A percentile compares a stretch with the other conserved stretches of the same genome.
Evolutionary conservation across 2,329 filamentous ascomycete species (phyloP).

Genomic region (Penicillium sp.): DNA sequence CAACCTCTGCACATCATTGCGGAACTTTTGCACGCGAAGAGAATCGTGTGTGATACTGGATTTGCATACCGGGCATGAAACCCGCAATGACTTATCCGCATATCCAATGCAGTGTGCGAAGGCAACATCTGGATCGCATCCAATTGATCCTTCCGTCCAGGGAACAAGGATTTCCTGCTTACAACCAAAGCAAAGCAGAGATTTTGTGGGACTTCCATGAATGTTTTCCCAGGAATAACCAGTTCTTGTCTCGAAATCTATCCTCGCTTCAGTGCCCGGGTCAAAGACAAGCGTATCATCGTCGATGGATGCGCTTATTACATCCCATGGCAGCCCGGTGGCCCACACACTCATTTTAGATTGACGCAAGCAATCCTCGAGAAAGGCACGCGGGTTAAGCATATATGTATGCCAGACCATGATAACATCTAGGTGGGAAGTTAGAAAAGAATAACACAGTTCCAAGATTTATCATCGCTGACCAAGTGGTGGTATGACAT

Average conservation of each 20-base stretch:
- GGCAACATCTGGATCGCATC: conserved; percentile 20
- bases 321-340: conserved; percentile 64
- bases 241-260: conserved; percentile 50
- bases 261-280: conserved; percentile 46
- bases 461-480: conserved; percentile 20
- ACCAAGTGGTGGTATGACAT: conserved; percentile 60
- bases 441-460: neutral
- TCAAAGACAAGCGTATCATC: conserved; percentile 46
- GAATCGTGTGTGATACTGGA: conserved; percentile 55
- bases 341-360: conserved; percentile 59
- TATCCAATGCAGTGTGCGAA: conserved; percentile 31
- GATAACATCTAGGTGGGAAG: conserved; percentile 57
- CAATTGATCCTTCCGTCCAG: conserved; percentile 55
- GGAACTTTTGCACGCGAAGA: conserved; percentile 63
- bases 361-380: conserved; percentile 68
- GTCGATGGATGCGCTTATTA: conserved; percentile 58
- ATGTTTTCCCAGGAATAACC: conserved; percentile 59
- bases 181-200: conserved; percentile 55
- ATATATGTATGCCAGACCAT: conserved; percentile 80
- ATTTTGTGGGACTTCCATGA: conserved; percentile 44
- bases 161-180: conserved; percentile 43
- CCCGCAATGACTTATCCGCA: conserved; percentile 48
- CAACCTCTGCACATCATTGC: conserved; percentile 54
- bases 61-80: conserved; percentile 53
- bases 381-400: conserved; percentile 71